Percentiles rank a stretch among this genome's conserved stretches.
phyloP scores from a whole-genome alignment of 108 stramenopile species.

The Cyclostephanos invisitatus region DNA sequence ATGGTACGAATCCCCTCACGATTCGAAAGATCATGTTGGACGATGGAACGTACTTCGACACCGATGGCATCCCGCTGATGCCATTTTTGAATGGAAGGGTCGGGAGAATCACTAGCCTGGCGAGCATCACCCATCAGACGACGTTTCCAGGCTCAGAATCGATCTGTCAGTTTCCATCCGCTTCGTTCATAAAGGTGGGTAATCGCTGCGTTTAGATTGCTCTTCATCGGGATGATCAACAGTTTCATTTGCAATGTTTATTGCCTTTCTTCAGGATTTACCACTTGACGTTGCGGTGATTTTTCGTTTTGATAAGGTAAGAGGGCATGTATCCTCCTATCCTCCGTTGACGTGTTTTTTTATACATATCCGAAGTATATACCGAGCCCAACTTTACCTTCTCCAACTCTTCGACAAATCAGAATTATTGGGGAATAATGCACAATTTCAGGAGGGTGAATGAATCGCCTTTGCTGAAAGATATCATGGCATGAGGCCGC shows the following conservation, averaged over 20 bases:
- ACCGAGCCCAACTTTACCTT: background rate
- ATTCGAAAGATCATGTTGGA: slow-evolving; percentile 40
- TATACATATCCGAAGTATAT: background rate
- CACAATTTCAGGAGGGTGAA: slow-evolving; percentile 45
- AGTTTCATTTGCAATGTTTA: no score
- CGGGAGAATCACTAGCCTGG: slow-evolving; percentile 45
- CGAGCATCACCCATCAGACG: slow-evolving; percentile 25
- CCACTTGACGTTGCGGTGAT: slow-evolving; percentile 57
- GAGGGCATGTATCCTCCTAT: slow-evolving; percentile 6
- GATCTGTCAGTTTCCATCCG: slow-evolving; percentile 52
- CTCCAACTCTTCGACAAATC: background rate
- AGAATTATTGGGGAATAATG: slow-evolving; percentile 43
- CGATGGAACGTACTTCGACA: slow-evolving; percentile 38
- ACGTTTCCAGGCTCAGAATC: slow-evolving; percentile 46
- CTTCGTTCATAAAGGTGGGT: slow-evolving; percentile 39
- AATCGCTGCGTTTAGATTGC: background rate
- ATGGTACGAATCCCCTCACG: slow-evolving; percentile 23
- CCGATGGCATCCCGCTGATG: slow-evolving; percentile 40
- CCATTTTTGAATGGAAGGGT: slow-evolving; percentile 55
- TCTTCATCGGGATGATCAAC: no score
- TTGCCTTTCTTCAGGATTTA: slow-evolving; percentile 10
- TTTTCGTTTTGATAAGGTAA: slow-evolving; percentile 37
- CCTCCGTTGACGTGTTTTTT: background rate
- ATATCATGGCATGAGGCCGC: slow-evolving; percentile 32
- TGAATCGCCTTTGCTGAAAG: slow-evolving; percentile 28